A percentile compares a stretch with the other conserved stretches of the same genome.
Conservation (phyloP, 441 rosid genomes). For the Pelargonium cotyledonis region DNA sequence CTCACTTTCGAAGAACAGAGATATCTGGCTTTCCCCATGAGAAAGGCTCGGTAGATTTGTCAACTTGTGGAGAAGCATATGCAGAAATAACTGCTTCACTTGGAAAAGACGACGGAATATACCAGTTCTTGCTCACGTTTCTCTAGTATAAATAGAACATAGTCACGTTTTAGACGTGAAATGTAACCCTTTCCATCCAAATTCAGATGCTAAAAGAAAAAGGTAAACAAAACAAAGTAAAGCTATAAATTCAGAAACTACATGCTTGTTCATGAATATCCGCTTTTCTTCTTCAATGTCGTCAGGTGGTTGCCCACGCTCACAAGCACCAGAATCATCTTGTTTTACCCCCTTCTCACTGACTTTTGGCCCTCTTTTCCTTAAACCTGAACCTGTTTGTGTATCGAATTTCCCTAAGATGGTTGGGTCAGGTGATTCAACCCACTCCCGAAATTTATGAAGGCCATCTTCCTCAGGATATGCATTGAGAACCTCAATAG, state of each 20-base stretch:
- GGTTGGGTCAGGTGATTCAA: slow-evolving; percentile 91
- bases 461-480: slow-evolving; percentile 94
- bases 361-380: slow-evolving; percentile 40
- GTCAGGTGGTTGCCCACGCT: slow-evolving; percentile 28
- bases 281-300: slow-evolving; percentile 41
- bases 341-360: slow-evolving; percentile 28
- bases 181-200: slow-evolving; percentile 6
- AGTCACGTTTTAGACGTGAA: slow-evolving; percentile 15
- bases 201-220: slow-evolving; percentile 1
- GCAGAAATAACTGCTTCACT: slow-evolving; percentile 80
- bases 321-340: slow-evolving; percentile 24
- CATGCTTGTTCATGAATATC: slow-evolving; percentile 88
- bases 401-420: slow-evolving; percentile 56
- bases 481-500: slow-evolving; percentile 91
- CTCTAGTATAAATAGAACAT: slow-evolving; percentile 39
- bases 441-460: slow-evolving; percentile 81
- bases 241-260: slow-evolving; percentile 23
- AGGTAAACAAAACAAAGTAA: background rate
- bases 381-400: slow-evolving; percentile 30
- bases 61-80: slow-evolving; percentile 82
- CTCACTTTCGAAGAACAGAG: slow-evolving; percentile 70
- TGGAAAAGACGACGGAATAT: slow-evolving; percentile 80
- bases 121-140: slow-evolving; percentile 99
- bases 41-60: slow-evolving; percentile 79
- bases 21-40: slow-evolving; percentile 94